Evolutionary conservation across 2,329 filamentous ascomycete genomes (phyloP).

Genomic region (Penicillium sp.): DNA sequence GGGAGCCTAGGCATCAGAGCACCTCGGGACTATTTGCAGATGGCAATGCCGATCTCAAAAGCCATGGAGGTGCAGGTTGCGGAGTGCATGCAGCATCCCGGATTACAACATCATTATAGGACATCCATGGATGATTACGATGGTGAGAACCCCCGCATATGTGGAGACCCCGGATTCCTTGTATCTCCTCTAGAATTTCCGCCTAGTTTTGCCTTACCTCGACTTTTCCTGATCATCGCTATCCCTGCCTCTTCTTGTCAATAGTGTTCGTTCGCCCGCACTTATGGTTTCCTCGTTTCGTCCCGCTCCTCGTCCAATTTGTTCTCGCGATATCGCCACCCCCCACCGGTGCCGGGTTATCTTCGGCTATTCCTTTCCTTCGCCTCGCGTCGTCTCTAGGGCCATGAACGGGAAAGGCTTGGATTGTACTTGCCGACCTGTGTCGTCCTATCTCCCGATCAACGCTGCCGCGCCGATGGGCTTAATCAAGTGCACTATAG

Average conservation of each 20-base stretch:
- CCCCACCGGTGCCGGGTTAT: conserved; percentile 4
- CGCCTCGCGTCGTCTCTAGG: not conserved
- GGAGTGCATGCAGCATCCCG: too few species aligned
- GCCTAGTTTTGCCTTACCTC: not conserved
- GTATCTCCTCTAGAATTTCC: not conserved
- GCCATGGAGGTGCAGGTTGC: too few species aligned
- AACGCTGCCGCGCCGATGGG: not conserved
- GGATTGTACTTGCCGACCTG: conserved; percentile 7
- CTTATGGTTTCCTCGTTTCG: not conserved
- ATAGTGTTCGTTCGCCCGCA: too few species aligned
- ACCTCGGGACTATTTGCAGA: not conserved
- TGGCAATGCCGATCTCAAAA: conserved; percentile 14
- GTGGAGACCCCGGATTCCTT: conserved; percentile 20
- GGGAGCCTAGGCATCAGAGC: too few species aligned
- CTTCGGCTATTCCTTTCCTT: conserved; percentile 11
- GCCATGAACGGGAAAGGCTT: conserved; percentile 3
- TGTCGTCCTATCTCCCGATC: not conserved
- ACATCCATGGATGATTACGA: too few species aligned
- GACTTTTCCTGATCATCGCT: not conserved
- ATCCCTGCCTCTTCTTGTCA: too few species aligned
- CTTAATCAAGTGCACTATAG: too few species aligned
- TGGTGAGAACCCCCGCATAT: conserved; percentile 13
- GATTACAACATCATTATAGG: too few species aligned
- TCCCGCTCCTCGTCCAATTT: conserved; percentile 4
- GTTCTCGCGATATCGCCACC: not conserved